phyloP scores from a whole-genome alignment of 1,139 yeast species.

The Kodamaea fungicola region DNA sequence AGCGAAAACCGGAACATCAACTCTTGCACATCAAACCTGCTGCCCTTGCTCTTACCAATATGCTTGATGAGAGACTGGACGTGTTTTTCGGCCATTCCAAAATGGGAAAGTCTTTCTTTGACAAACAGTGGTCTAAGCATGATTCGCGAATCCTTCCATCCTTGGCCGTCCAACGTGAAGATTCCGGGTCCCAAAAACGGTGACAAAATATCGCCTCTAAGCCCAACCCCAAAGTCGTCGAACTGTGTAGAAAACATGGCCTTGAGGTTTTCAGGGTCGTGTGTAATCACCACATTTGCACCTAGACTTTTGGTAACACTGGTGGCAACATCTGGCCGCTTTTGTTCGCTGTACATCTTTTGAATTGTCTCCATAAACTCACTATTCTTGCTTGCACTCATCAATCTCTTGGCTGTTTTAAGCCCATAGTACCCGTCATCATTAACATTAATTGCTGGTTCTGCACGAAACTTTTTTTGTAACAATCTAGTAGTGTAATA shows the following conservation, averaged over 20 bases:
- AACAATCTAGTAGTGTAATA: slow-evolving; percentile 1
- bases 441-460: slow-evolving; percentile 6
- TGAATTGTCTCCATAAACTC: slow-evolving; percentile 4
- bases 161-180: slow-evolving; percentile 52
- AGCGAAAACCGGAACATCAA: slow-evolving; percentile 37
- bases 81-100: slow-evolving; percentile 47
- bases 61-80: slow-evolving; percentile 35
- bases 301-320: slow-evolving; percentile 13
- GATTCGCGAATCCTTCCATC: slow-evolving; percentile 57
- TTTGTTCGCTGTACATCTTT: slow-evolving; percentile 1
- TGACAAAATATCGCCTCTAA: slow-evolving; percentile 38
- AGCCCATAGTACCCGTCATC: slow-evolving; percentile 14
- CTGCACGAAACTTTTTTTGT: slow-evolving; percentile 9
- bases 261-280: slow-evolving; percentile 29
- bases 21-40: slow-evolving; percentile 34
- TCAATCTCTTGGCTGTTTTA: slow-evolving; percentile 3
- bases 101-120: slow-evolving; percentile 52
- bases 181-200: slow-evolving; percentile 56
- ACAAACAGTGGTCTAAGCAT: slow-evolving; percentile 60
- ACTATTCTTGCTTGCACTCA: slow-evolving; percentile 3
- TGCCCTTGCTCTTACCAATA: slow-evolving; percentile 20
- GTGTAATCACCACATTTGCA: slow-evolving; percentile 12
- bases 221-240: slow-evolving; percentile 51
- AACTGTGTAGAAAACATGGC: slow-evolving; percentile 44
- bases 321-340: slow-evolving; percentile 10